Evolutionary conservation across 2,329 filamentous ascomycete species (phyloP).

Genomic region (Fusarium ambrosium): DNA sequence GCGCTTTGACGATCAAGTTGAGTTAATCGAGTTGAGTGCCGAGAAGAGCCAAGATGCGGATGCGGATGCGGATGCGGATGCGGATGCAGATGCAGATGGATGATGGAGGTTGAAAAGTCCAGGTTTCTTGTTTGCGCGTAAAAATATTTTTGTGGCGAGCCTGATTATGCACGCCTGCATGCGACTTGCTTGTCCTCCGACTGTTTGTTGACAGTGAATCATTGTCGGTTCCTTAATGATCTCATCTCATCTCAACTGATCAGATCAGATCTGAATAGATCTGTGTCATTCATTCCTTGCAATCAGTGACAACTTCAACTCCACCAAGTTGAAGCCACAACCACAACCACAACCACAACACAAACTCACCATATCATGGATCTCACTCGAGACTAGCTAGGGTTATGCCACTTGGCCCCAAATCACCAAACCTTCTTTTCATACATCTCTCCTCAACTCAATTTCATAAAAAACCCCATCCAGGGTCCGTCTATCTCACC

Average conservation of each 20-base stretch:
- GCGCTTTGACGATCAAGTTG: neutral
- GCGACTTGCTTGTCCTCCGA: neutral
- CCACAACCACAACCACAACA: neutral
- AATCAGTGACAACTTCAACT: neutral
- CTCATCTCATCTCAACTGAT: neutral
- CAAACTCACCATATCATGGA: neutral
- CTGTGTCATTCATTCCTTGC: neutral
- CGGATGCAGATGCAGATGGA: neutral
- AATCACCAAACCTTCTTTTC: neutral
- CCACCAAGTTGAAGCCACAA: neutral
- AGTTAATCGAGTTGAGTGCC: neutral
- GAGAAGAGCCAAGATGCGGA: neutral
- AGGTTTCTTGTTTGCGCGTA: neutral
- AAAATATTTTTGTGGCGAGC: neutral
- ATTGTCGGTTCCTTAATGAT: neutral
- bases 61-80: neutral
- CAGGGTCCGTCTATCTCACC: neutral
- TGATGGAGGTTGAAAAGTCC: neutral
- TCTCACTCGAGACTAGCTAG: neutral
- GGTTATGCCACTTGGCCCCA: neutral
- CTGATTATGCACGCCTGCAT: neutral
- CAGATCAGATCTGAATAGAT: neutral
- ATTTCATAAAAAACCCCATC: neutral
- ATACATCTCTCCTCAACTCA: neutral
- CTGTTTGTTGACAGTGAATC: neutral